Percentiles rank a stretch among this genome's conserved stretches.
phyloP scores from a whole-genome alignment of 1,284 basidiomycete species.

The Ceratobasidium sp. region DNA sequence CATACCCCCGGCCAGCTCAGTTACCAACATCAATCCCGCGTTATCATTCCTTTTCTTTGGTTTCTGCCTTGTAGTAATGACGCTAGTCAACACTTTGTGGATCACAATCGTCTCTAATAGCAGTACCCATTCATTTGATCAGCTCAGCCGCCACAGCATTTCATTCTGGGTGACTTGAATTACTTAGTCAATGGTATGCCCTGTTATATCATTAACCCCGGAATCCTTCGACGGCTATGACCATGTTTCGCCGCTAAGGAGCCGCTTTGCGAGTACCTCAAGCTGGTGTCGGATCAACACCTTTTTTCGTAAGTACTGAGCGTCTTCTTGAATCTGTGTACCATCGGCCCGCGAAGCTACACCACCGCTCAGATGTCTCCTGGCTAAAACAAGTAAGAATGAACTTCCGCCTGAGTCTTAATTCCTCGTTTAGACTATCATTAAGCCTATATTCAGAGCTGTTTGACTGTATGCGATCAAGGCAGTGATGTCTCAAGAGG shows the following conservation, averaged over 20 bases:
- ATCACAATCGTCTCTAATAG: conserved; percentile 18
- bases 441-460: too few species aligned
- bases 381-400: background rate
- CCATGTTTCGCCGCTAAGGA: background rate
- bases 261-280: background rate
- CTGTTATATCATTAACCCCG: background rate
- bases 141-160: background rate
- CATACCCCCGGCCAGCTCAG: conserved; percentile 25
- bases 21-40: conserved; percentile 18
- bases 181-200: background rate
- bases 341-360: background rate
- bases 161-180: too few species aligned
- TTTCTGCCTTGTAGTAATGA: conserved; percentile 12
- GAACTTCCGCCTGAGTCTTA: too few species aligned
- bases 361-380: too few species aligned
- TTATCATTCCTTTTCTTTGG: conserved; percentile 15
- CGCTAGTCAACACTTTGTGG: conserved; percentile 13
- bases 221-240: background rate
- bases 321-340: background rate
- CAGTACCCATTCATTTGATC: conserved; percentile 2
- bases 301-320: background rate
- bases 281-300: background rate
- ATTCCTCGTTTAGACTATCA: too few species aligned
- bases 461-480: too few species aligned
- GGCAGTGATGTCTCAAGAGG: too few species aligned